These are phyloP conservation scores for Paecilomyces fulvus DNA, from an alignment of 2,329 filamentous ascomycete genomes.

Conservation along the genomic window DNA sequence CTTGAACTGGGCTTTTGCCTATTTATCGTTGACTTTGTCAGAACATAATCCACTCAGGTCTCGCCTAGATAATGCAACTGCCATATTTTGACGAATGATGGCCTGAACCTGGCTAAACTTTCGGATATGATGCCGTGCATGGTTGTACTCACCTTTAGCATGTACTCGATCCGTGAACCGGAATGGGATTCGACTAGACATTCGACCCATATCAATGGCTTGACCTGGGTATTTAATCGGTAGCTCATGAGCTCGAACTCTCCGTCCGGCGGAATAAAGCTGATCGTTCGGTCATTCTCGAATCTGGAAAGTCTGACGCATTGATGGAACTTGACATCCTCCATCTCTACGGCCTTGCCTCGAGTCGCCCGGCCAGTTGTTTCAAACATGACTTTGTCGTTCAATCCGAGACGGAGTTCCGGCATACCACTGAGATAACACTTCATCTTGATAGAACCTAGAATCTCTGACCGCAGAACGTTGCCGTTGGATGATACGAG, in stretches of 20 bases:
- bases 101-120: background rate
- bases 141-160: constrained; percentile 64
- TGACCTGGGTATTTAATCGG: constrained; percentile 95
- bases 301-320: constrained; percentile 92
- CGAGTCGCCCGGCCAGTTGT: constrained; percentile 88
- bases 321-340: constrained; percentile 99
- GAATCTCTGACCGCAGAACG: constrained; percentile 88
- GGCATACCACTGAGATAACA: constrained; percentile 98
- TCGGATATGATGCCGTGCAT: background rate
- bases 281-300: constrained; percentile 97
- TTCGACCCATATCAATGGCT: constrained; percentile 97
- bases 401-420: constrained; percentile 83
- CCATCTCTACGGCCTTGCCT: constrained; percentile 98
- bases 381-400: constrained; percentile 99
- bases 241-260: constrained; percentile 99
- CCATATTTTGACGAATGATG: background rate
- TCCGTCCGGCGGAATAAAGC: constrained; percentile 95
- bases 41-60: background rate
- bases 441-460: constrained; percentile 99
- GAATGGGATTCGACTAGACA: constrained; percentile 95
- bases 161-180: constrained; percentile 93
- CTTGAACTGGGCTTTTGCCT: constrained; percentile 95
- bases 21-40: constrained; percentile 4
- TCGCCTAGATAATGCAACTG: background rate
- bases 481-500: constrained; percentile 92